Percentiles rank a stretch among this genome's conserved stretches.
Evolutionary conservation across 768 basidiomycete species (phyloP).

Genomic region (Chalciporus pseudorubinellus): DNA sequence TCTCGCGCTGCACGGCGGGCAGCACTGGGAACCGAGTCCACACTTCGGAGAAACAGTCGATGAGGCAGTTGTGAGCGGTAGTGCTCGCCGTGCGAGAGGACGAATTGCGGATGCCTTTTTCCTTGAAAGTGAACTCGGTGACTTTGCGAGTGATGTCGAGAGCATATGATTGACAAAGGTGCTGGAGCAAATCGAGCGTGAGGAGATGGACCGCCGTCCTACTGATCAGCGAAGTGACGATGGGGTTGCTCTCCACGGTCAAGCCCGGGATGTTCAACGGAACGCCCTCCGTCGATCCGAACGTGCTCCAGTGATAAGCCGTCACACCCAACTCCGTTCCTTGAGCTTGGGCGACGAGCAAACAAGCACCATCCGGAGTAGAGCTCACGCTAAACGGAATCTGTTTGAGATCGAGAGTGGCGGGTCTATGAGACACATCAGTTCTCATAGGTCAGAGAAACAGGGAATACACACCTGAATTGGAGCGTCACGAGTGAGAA

Average conservation of each 20-base stretch:
- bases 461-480: constrained; percentile 38
- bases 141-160: constrained; percentile 50
- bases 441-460: neutral
- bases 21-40: constrained; percentile 57
- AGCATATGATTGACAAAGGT: constrained; percentile 38
- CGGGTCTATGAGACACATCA: constrained; percentile 32
- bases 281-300: constrained; percentile 46
- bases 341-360: constrained; percentile 31
- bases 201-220: constrained; percentile 42
- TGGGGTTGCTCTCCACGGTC: constrained; percentile 20
- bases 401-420: constrained; percentile 35
- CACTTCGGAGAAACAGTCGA: constrained; percentile 50
- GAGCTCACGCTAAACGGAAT: constrained; percentile 35
- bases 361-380: constrained; percentile 50
- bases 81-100: constrained; percentile 1
- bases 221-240: constrained; percentile 43
- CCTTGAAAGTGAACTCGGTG: constrained; percentile 53
- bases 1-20: constrained; percentile 43
- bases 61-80: constrained; percentile 42
- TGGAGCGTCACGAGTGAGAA: constrained; percentile 48
- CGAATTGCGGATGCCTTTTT: constrained; percentile 30
- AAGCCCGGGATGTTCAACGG: constrained; percentile 28
- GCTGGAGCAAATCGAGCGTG: constrained; percentile 32
- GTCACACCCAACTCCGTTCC: constrained; percentile 23
- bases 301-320: constrained; percentile 52